Conservation (phyloP, 1,284 basidiomycete species). For the Blastosporella zonata region DNA sequence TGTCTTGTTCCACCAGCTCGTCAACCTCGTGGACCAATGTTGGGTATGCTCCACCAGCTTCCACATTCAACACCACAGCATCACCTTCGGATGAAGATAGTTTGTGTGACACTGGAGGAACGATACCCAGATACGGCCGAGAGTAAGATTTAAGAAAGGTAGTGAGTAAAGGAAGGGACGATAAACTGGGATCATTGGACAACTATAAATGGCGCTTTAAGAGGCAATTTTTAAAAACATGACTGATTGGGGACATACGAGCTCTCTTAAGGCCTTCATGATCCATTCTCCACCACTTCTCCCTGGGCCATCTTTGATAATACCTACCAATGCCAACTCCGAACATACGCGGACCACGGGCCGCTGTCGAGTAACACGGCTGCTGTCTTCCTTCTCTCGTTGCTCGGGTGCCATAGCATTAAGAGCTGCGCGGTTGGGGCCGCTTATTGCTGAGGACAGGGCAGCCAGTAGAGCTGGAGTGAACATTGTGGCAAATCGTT, state of each 20-base stretch:
- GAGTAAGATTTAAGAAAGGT: slow-evolving; percentile 85
- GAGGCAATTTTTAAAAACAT: slow-evolving; percentile 6
- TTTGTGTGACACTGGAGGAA: slow-evolving; percentile 49
- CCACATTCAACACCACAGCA: slow-evolving; percentile 45
- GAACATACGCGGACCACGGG: slow-evolving; percentile 84
- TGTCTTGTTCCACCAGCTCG: slow-evolving; percentile 80
- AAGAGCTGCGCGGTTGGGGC: slow-evolving; percentile 59
- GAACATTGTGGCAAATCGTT: slow-evolving; percentile 81
- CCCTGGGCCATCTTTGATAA: slow-evolving; percentile 65
- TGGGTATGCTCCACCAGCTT: slow-evolving; percentile 40
- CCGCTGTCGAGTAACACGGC: slow-evolving; percentile 79
- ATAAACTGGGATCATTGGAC: slow-evolving; percentile 82
- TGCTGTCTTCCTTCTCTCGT: slow-evolving; percentile 89
- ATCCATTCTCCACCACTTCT: slow-evolving; percentile 84
- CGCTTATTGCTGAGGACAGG: slow-evolving; percentile 64
- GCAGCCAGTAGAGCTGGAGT: slow-evolving; percentile 68
- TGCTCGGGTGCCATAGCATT: slow-evolving; percentile 72
- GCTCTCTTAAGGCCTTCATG: slow-evolving; percentile 75
- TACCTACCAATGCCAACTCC: slow-evolving; percentile 86
- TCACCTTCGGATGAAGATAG: slow-evolving; percentile 55
- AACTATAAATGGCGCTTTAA: slow-evolving; percentile 47
- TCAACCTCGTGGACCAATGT: slow-evolving; percentile 50
- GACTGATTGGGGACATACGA: slow-evolving; percentile 52
- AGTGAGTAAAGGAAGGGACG: slow-evolving; percentile 80
- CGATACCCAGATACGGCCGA: slow-evolving; percentile 76